Evolutionary conservation across 1,284 basidiomycete genomes (phyloP).

Genomic region (Xerocomus nothofagi): DNA sequence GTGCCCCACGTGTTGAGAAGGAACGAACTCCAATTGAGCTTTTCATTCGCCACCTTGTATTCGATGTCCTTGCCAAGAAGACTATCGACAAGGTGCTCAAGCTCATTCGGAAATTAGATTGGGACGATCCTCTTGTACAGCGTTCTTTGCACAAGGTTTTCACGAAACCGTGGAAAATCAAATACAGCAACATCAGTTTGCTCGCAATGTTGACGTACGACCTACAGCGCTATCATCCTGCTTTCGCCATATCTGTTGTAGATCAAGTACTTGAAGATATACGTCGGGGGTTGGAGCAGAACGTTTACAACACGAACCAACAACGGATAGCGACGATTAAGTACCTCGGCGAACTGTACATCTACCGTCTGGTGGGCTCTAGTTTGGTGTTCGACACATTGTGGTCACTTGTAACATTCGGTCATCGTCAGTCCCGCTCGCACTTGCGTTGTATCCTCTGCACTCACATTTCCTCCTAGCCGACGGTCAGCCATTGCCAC

Average conservation of each 20-base stretch:
- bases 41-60: constrained; percentile 92
- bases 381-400: constrained; percentile 90
- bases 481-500: constrained; percentile 87
- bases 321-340: constrained; percentile 88
- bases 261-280: constrained; percentile 96
- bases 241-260: constrained; percentile 85
- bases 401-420: constrained; percentile 95
- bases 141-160: constrained; percentile 76
- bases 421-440: constrained; percentile 72
- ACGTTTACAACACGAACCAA: constrained; percentile 95
- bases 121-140: constrained; percentile 74
- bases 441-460: constrained; percentile 1
- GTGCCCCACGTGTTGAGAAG: constrained; percentile 82
- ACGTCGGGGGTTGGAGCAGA: constrained; percentile 88
- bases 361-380: constrained; percentile 91
- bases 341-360: constrained; percentile 96
- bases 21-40: constrained; percentile 86
- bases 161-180: constrained; percentile 96
- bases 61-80: constrained; percentile 87
- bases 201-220: constrained; percentile 94
- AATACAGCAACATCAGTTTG: constrained; percentile 87
- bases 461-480: constrained; percentile 45
- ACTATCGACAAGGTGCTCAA: constrained; percentile 93
- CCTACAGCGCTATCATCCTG: constrained; percentile 88
- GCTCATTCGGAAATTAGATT: constrained; percentile 90